phyloP scores from a whole-genome alignment of 75 land plant species.

The Pseudotsuga menziesii region DNA sequence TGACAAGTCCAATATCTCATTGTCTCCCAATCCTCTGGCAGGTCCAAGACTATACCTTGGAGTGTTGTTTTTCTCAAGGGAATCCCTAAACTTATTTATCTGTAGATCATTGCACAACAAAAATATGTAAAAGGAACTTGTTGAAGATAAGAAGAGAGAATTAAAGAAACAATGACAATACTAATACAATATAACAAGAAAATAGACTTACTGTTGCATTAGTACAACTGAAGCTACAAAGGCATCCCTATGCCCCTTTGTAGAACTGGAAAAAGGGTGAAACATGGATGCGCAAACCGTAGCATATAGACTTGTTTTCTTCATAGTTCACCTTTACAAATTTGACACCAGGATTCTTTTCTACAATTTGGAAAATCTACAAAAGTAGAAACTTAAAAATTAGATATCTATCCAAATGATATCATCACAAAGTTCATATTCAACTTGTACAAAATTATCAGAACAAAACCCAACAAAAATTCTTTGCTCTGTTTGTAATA shows the following conservation, averaged over 20 bases:
- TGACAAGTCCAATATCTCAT: conserved; percentile 29
- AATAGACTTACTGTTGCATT: conserved; percentile 40
- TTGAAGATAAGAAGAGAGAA: not conserved
- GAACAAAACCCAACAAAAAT: not conserved
- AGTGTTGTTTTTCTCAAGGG: conserved; percentile 36
- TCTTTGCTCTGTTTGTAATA: not conserved
- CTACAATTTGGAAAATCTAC: conserved; percentile 65
- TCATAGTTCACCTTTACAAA: conserved; percentile 69
- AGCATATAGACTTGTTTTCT: conserved; percentile 58
- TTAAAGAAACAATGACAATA: not conserved
- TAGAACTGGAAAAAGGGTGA: conserved; percentile 82
- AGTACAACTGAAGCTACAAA: conserved; percentile 78
- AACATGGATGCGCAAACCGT: conserved; percentile 54
- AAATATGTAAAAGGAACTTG: not conserved
- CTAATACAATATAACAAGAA: not conserved
- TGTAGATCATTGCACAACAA: not conserved
- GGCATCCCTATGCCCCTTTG: conserved; percentile 55
- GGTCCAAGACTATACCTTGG: conserved; percentile 44
- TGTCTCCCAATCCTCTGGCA: conserved; percentile 32
- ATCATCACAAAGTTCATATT: not conserved
- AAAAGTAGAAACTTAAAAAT: not conserved
- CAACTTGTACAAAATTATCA: not conserved
- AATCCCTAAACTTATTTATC: conserved; percentile 58
- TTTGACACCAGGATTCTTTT: conserved; percentile 35
- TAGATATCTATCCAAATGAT: not conserved